Base-by-base conservation (phyloP, 2,329 filamentous ascomycete genomes). In the Ophiocordyceps australis region DNA sequence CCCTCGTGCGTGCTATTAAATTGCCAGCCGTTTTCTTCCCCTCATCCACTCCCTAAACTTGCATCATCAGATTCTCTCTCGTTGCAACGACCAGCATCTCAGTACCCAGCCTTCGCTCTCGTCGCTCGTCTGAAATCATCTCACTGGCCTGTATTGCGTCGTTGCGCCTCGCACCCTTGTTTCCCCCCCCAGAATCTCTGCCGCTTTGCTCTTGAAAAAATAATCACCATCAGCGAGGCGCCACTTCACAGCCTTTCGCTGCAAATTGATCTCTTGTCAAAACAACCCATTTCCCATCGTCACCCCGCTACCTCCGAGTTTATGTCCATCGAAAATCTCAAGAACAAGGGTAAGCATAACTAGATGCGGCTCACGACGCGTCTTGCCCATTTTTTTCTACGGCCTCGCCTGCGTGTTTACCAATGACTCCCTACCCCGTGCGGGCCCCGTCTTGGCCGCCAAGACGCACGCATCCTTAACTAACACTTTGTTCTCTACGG, bases 271-370 rank as follows among this genome's bases (percentile, higher is more conserved):
- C 40, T 44, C 9, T 38, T 33, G 39, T 42, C 38, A 42, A 33
- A 50, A 39, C 54, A 57, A 60, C 54, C 57, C 54, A 50, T 64
- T 57, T 64, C 60, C 62, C 58, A 51, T 52, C 44, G 54, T 51
- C 42, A 57, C 59, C 64, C 62, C 57, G 46, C 50, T 49, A 67
- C 73, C 72, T 69, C 65, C 74, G 74, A 78, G 76, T 85, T 82
- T 85, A 89, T 89, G 81, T 89, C 81, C 74, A 89, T 89, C 79
- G 79, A 89, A 83, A 91, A 91, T 72, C 78, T 91, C 63, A 89
- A 89, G 74, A 74, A 76, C 68, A 82, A n/a, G n/a, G n/a, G n/a
- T n/a, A n/a, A n/a, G n/a, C n/a, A n/a, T n/a, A n/a, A n/a, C n/a
- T n/a, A n/a, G n/a, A n/a, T n/a, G n/a, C n/a, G n/a, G n/a, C n/a